Conservation (phyloP, 2,329 filamentous ascomycete genomes). For the Scedosporium apiospermum region DNA sequence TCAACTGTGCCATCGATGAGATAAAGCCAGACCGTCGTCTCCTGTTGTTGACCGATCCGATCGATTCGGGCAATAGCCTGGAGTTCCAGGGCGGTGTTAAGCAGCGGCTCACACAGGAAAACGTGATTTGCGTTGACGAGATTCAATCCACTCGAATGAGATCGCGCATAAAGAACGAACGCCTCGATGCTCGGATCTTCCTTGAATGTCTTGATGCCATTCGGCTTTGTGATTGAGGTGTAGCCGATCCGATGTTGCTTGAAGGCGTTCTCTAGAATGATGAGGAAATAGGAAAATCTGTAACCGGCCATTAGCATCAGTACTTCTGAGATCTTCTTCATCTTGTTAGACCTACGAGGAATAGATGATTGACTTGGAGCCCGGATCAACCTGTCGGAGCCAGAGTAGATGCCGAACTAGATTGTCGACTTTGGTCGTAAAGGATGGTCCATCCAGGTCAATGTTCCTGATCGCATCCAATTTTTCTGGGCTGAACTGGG, state of each 20-base stretch:
- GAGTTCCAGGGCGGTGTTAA: slow-evolving; percentile 88
- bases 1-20: slow-evolving; percentile 86
- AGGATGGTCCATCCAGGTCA: slow-evolving; percentile 62
- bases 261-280: slow-evolving; percentile 64
- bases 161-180: slow-evolving; percentile 81
- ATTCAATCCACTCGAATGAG: slow-evolving; percentile 81
- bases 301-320: slow-evolving; percentile 8
- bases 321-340: neutral
- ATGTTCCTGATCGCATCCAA: slow-evolving; percentile 75
- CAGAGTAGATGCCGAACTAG: slow-evolving; percentile 73
- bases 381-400: slow-evolving; percentile 74
- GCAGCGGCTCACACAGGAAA: slow-evolving; percentile 85
- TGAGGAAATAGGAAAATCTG: slow-evolving; percentile 66
- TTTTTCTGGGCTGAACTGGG: slow-evolving; percentile 60
- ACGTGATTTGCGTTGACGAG: slow-evolving; percentile 90
- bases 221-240: slow-evolving; percentile 56
- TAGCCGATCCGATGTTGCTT: slow-evolving; percentile 61
- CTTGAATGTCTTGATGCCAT: slow-evolving; percentile 69
- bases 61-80: slow-evolving; percentile 94
- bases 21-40: slow-evolving; percentile 94
- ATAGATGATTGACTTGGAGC: slow-evolving; percentile 88
- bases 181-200: slow-evolving; percentile 65
- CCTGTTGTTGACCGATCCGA: slow-evolving; percentile 78
- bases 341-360: slow-evolving; percentile 48
- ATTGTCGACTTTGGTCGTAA: slow-evolving; percentile 85